phyloP scores from a whole-genome alignment of 1,139 yeast species.

The Waltiozyma solani region DNA sequence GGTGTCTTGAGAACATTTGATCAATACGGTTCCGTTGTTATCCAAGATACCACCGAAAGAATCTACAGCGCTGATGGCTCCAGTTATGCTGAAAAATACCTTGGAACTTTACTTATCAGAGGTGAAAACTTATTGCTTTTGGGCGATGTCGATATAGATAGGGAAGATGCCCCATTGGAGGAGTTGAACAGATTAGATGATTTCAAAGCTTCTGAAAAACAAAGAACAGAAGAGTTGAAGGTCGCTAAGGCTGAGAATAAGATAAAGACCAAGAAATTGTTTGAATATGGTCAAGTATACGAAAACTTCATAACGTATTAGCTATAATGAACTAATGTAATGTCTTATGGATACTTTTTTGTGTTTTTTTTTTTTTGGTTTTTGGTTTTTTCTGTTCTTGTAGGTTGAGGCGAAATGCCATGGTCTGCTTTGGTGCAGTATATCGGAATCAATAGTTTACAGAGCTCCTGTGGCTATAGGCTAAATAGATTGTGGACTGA shows the following conservation, averaged over 20 bases:
- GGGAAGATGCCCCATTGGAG: constrained; percentile 64
- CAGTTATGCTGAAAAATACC: constrained; percentile 60
- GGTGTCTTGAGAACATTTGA: constrained; percentile 94
- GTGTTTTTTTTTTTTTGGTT: not conserved
- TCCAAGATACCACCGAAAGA: constrained; percentile 87
- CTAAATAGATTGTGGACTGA: too few relatives aligned
- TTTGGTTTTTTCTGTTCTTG: not conserved
- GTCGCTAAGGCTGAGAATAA: not conserved
- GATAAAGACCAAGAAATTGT: not conserved
- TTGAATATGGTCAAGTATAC: not conserved
- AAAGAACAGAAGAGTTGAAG: constrained; percentile 27
- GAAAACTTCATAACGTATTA: constrained; percentile 1
- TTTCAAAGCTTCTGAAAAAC: constrained; percentile 48
- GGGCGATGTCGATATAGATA: constrained; percentile 90
- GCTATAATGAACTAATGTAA: not conserved
- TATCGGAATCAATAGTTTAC: not conserved
- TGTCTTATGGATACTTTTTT: not conserved
- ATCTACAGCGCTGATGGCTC: constrained; percentile 42
- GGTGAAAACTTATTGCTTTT: constrained; percentile 96
- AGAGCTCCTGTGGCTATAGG: not conserved
- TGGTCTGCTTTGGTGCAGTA: not conserved
- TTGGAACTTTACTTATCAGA: constrained; percentile 83
- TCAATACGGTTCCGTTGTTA: constrained; percentile 80
- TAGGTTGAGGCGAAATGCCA: not conserved
- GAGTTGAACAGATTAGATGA: constrained; percentile 42